These are phyloP conservation scores for Gypsophila paniculata DNA, from an alignment of 179 eudicot genomes.

Conservation along the genomic window DNA sequence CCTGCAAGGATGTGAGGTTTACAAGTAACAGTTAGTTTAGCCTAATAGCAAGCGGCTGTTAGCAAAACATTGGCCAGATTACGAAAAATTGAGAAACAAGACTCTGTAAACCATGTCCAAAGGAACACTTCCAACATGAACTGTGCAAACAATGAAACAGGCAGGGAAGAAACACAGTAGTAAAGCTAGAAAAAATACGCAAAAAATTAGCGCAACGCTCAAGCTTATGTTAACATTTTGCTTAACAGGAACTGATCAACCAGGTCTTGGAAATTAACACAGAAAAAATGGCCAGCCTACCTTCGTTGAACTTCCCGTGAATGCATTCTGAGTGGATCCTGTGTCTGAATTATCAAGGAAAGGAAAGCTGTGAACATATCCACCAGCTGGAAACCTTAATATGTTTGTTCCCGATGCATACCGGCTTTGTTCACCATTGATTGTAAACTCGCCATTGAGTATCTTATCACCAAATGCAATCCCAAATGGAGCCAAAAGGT, in stretches of 20 bases:
- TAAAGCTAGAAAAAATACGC: neutral
- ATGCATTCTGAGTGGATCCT: conserved; percentile 69
- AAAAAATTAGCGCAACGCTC: neutral
- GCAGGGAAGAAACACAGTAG: neutral
- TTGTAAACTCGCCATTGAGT: conserved; percentile 80
- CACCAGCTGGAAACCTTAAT: conserved; percentile 77
- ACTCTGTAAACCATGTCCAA: neutral
- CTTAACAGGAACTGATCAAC: neutral
- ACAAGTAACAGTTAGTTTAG: neutral
- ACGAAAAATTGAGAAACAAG: neutral
- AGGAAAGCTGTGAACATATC: conserved; percentile 87
- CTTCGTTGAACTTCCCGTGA: conserved; percentile 54
- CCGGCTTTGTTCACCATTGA: conserved; percentile 77
- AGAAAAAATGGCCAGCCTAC: conserved; percentile 33
- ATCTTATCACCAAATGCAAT: conserved; percentile 95
- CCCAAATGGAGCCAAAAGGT: conserved; percentile 89
- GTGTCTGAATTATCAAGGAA: conserved; percentile 80
- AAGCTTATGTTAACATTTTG: neutral
- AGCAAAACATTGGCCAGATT: neutral
- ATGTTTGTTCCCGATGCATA: conserved; percentile 95
- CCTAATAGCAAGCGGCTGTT: neutral
- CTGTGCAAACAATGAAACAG: conserved; percentile 9
- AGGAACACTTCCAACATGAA: neutral
- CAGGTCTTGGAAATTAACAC: neutral
- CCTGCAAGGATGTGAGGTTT: conserved; percentile 36